A percentile compares a stretch with the other conserved stretches of the same genome.
phyloP scores from a whole-genome alignment of 2,329 filamentous ascomycete genomes.

The Pseudogymnoascus sp. region DNA sequence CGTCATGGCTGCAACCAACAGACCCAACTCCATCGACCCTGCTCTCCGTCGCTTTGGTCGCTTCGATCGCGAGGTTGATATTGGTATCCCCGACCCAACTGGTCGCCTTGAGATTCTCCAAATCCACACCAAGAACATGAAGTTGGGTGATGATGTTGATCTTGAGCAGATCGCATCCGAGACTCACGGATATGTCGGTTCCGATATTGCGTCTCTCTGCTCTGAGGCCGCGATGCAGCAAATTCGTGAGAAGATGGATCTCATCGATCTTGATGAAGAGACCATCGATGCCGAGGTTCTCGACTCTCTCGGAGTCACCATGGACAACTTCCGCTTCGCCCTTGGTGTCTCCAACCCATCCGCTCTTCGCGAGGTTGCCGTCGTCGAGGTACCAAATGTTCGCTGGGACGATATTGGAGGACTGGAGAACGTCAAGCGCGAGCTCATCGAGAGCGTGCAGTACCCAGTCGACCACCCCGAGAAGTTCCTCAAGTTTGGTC shows the following conservation, averaged over 20 bases:
- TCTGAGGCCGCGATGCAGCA: constrained; percentile 99
- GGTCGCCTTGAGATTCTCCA: constrained; percentile 97
- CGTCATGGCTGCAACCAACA: constrained; percentile 98
- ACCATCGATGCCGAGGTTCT: constrained; percentile 98
- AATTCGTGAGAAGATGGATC: constrained; percentile 99
- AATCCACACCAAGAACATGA: constrained; percentile 99
- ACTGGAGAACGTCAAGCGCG: constrained; percentile 95
- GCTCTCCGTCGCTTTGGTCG: constrained; percentile 95
- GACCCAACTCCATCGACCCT: constrained; percentile 96
- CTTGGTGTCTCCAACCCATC: constrained; percentile 98
- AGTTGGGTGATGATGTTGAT: constrained; percentile 92
- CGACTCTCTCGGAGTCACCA: constrained; percentile 95
- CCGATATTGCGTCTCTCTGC: constrained; percentile 94
- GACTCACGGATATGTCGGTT: constrained; percentile 98
- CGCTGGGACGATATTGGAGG: constrained; percentile 99
- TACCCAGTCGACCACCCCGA: constrained; percentile 99
- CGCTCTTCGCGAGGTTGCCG: constrained; percentile 93
- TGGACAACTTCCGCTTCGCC: constrained; percentile 99
- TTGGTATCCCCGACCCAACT: constrained; percentile 94
- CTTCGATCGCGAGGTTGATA: constrained; percentile 98
- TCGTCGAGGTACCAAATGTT: constrained; percentile 98
- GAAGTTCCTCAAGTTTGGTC: constrained; percentile 99
- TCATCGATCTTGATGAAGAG: constrained; percentile 97
- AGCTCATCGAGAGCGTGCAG: constrained; percentile 97
- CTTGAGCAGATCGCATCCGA: constrained; percentile 93